These are phyloP conservation scores for Mortierella sp. DNA, from an alignment of 371 early-diverging fungal species.

Conservation along the genomic window DNA sequence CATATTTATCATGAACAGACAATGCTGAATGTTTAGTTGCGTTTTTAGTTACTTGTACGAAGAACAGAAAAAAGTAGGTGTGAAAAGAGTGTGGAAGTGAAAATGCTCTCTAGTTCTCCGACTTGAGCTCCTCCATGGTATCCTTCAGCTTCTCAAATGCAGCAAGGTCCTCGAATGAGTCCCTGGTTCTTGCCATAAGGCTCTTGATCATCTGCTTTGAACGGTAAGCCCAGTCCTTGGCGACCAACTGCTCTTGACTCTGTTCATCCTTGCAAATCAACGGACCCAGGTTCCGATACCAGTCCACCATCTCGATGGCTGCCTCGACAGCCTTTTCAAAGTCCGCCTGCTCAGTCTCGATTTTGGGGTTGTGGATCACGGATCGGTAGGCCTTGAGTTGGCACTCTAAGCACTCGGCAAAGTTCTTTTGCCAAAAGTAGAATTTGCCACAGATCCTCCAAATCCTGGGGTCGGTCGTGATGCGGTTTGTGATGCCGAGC, in stretches of 20 bases:
- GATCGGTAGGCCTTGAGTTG: slow-evolving; percentile 87
- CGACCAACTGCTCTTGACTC: slow-evolving; percentile 29
- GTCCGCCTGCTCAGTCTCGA: slow-evolving; percentile 70
- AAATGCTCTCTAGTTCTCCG: slow-evolving; percentile 33
- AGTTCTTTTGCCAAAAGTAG: slow-evolving; percentile 71
- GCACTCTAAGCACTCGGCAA: slow-evolving; percentile 78
- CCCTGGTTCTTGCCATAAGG: slow-evolving; percentile 83
- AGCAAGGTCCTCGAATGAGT: slow-evolving; percentile 75
- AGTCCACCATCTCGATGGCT: slow-evolving; percentile 81
- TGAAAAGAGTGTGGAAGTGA: slow-evolving; percentile 1
- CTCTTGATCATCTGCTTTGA: slow-evolving; percentile 83
- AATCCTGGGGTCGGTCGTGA: slow-evolving; percentile 79
- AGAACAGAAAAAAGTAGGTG: background rate
- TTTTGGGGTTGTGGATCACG: slow-evolving; percentile 76
- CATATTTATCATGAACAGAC: too few species aligned
- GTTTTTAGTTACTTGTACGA: background rate
- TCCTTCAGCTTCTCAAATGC: slow-evolving; percentile 71
- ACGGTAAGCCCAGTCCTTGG: slow-evolving; percentile 90
- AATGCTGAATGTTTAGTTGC: too few species aligned
- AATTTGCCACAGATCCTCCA: slow-evolving; percentile 85
- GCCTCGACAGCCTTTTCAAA: slow-evolving; percentile 78
- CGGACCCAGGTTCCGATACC: slow-evolving; percentile 79
- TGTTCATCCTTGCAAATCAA: slow-evolving; percentile 53
- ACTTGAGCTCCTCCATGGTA: slow-evolving; percentile 66
- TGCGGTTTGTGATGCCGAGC: slow-evolving; percentile 75